Percentiles rank a stretch among this genome's conserved stretches.
Conservation (phyloP, 306 rosid species). For the Spatholobus suberectus region DNA sequence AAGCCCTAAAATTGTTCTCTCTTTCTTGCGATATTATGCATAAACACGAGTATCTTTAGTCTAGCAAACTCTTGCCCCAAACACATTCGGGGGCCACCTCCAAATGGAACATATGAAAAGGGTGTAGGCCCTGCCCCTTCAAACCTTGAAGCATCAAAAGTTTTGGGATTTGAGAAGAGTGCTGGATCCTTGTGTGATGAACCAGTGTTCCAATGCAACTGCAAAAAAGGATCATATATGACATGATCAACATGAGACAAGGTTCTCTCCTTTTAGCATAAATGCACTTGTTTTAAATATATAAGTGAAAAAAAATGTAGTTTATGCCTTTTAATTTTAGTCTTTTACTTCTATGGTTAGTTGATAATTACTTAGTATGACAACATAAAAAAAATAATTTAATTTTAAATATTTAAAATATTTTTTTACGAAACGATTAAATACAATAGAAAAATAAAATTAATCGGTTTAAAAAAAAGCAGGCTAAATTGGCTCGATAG, state of each 20-base stretch:
- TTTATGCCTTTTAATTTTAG: no score
- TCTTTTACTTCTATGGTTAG: no score
- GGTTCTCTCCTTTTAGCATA: background rate
- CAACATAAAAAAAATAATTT: no score
- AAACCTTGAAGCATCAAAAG: slow-evolving; percentile 59
- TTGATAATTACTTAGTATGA: no score
- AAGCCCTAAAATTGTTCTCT: no score
- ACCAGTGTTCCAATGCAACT: slow-evolving; percentile 54
- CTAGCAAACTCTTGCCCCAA: slow-evolving; percentile 66
- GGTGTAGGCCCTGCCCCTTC: slow-evolving; percentile 58
- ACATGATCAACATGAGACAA: slow-evolving; percentile 14
- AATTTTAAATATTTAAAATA: no score
- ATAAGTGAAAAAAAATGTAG: no score
- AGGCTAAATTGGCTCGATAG: no score
- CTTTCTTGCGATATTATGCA: slow-evolving; percentile 59
- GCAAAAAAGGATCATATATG: slow-evolving; percentile 11
- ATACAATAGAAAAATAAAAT: no score
- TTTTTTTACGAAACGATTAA: no score
- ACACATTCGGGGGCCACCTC: slow-evolving; percentile 69
- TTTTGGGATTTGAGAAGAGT: slow-evolving; percentile 48
- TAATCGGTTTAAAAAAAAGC: no score
- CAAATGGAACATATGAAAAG: slow-evolving; percentile 57
- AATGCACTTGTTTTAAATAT: background rate
- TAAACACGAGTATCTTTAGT: slow-evolving; percentile 54
- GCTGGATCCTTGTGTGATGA: slow-evolving; percentile 56